Evolutionary conservation across 1,284 basidiomycete species (phyloP).

Genomic region (Naganishia albida): DNA sequence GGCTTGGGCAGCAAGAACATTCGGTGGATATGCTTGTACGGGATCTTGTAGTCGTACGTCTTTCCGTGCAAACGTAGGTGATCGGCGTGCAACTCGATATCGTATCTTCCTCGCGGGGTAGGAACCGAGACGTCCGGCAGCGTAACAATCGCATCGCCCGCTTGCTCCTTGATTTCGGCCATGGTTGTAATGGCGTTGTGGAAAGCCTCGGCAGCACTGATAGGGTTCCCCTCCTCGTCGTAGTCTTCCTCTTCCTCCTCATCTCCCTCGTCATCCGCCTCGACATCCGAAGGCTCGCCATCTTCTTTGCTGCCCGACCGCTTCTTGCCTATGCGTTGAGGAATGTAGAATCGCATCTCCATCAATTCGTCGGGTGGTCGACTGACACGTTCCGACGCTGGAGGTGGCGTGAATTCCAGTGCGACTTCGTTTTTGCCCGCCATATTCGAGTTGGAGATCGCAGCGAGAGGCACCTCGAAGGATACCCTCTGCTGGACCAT

Average conservation of each 20-base stretch:
- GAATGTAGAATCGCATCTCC: conserved; percentile 95
- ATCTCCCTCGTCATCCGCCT: conserved; percentile 41
- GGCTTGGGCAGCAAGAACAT: conserved; percentile 91
- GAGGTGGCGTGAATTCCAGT: conserved; percentile 70
- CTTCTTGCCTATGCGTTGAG: conserved; percentile 61
- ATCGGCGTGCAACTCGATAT: conserved; percentile 95
- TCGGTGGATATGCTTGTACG: conserved; percentile 83
- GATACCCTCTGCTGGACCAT: conserved; percentile 84
- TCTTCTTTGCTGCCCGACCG: conserved; percentile 68
- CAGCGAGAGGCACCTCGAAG: conserved; percentile 84
- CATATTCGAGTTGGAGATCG: conserved; percentile 96
- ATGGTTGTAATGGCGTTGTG: conserved; percentile 95
- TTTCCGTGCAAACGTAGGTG: conserved; percentile 94
- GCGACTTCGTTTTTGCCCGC: conserved; percentile 96
- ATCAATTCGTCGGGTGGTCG: conserved; percentile 78
- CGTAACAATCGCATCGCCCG: conserved; percentile 88
- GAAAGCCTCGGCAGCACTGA: conserved; percentile 92
- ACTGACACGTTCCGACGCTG: conserved; percentile 56
- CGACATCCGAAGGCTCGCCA: conserved; percentile 67
- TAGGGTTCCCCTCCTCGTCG: conserved; percentile 58
- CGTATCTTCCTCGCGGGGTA: conserved; percentile 93
- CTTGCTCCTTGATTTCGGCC: conserved; percentile 90
- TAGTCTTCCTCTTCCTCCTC: conserved; percentile 51
- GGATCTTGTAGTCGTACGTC: conserved; percentile 98
- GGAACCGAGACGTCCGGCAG: conserved; percentile 97